Evolutionary conservation across 805 yeast species (phyloP).

Genomic region (Ogataea allantospora): DNA sequence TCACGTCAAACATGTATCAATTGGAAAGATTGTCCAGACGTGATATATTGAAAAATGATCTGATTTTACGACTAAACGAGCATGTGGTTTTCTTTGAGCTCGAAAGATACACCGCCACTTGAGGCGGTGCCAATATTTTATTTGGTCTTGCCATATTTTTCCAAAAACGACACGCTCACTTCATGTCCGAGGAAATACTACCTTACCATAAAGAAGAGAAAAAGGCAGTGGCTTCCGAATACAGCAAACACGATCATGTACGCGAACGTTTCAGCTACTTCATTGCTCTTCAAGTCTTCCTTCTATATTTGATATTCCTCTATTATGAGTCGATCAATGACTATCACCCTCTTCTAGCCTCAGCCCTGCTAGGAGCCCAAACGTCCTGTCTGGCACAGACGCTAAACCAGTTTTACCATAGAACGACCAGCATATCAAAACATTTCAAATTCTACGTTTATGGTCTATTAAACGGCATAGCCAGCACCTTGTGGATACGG

Average conservation of each 20-base stretch:
- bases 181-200: constrained; percentile 14
- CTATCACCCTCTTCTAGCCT: constrained; percentile 28
- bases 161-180: constrained; percentile 4
- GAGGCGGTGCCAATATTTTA: constrained; percentile 1
- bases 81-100: not conserved
- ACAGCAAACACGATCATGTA: constrained; percentile 19
- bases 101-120: not conserved
- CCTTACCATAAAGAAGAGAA: constrained; percentile 21
- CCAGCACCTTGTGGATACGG: constrained; percentile 55
- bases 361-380: constrained; percentile 28
- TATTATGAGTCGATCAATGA: constrained; percentile 27
- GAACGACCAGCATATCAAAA: constrained; percentile 22
- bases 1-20: constrained; percentile 58
- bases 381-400: constrained; percentile 32
- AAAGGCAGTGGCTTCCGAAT: constrained; percentile 6
- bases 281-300: constrained; percentile 24
- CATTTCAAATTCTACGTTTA: constrained; percentile 51
- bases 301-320: constrained; percentile 23
- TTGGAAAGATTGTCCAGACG: not conserved
- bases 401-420: constrained; percentile 29
- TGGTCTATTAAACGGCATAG: constrained; percentile 59
- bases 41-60: constrained; percentile 12
- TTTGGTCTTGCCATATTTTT: not conserved
- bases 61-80: constrained; percentile 15
- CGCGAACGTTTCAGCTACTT: constrained; percentile 27